These are phyloP conservation scores for Hypholoma fasciculare DNA, from an alignment of 768 basidiomycete species.

Conservation along the genomic window DNA sequence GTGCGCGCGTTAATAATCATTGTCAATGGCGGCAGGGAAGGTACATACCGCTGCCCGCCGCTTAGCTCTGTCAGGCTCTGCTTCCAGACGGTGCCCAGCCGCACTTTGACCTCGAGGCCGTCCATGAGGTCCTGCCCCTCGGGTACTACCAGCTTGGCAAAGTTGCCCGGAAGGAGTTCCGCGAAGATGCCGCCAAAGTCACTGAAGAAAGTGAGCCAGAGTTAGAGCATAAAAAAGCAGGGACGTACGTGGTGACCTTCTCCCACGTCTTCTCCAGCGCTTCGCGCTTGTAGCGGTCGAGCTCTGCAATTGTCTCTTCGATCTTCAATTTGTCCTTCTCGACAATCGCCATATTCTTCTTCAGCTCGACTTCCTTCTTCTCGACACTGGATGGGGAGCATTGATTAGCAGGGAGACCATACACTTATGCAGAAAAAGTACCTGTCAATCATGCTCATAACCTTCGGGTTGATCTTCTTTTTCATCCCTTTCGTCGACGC, in stretches of 20 bases:
- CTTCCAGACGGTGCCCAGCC: slow-evolving; percentile 95
- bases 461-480: slow-evolving; percentile 95
- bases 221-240: not conserved
- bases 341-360: slow-evolving; percentile 87
- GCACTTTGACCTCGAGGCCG: slow-evolving; percentile 97
- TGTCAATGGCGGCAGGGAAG: not conserved
- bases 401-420: not conserved
- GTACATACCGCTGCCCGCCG: slow-evolving; percentile 87
- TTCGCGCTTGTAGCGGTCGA: slow-evolving; percentile 93
- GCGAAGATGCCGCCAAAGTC: slow-evolving; percentile 97
- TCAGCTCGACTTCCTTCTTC: slow-evolving; percentile 85
- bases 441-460: slow-evolving; percentile 95
- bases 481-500: slow-evolving; percentile 83
- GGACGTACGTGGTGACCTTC: slow-evolving; percentile 84
- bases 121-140: slow-evolving; percentile 93
- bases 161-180: slow-evolving; percentile 94
- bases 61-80: slow-evolving; percentile 95
- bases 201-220: slow-evolving; percentile 36
- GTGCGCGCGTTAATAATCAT: not conserved
- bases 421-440: slow-evolving; percentile 27
- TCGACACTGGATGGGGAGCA: slow-evolving; percentile 63
- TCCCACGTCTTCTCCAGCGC: slow-evolving; percentile 95
- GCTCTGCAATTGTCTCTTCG: slow-evolving; percentile 87
- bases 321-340: slow-evolving; percentile 94
- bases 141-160: slow-evolving; percentile 91